Conservation (phyloP, 2,329 filamentous ascomycete genomes). For the Neoascochyta sp. region DNA sequence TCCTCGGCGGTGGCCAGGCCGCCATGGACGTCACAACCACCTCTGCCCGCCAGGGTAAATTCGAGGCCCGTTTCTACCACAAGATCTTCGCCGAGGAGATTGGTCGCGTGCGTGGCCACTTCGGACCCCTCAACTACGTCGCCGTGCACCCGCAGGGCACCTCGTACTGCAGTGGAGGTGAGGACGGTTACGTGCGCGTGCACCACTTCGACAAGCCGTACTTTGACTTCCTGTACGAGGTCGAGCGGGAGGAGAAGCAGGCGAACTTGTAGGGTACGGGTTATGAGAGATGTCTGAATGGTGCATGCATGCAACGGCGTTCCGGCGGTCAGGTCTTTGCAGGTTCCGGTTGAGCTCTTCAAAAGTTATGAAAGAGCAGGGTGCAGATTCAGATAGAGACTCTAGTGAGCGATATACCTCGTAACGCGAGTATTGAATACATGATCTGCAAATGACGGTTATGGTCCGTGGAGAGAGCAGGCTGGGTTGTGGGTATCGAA, state of each 20-base stretch:
- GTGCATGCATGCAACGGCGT: slow-evolving; percentile 40
- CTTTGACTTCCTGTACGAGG: slow-evolving; percentile 98
- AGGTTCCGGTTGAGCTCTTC: slow-evolving; percentile 13
- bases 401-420: slow-evolving; percentile 10
- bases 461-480: no score
- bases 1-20: slow-evolving; percentile 95
- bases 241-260: slow-evolving; percentile 70
- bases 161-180: slow-evolving; percentile 90
- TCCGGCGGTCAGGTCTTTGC: slow-evolving; percentile 22
- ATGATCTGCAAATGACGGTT: no score
- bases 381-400: slow-evolving; percentile 11
- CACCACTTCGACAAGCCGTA: slow-evolving; percentile 99
- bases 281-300: slow-evolving; percentile 21
- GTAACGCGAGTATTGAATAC: slow-evolving; percentile 4
- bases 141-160: slow-evolving; percentile 88
- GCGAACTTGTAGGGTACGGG: slow-evolving; percentile 32
- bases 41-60: slow-evolving; percentile 91
- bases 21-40: slow-evolving; percentile 99
- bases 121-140: slow-evolving; percentile 94
- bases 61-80: slow-evolving; percentile 99
- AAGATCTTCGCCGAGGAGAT: slow-evolving; percentile 99
- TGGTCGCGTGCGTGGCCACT: slow-evolving; percentile 93
- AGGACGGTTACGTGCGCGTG: slow-evolving; percentile 97
- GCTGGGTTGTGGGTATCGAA: neutral
- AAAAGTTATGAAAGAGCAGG: slow-evolving; percentile 20